A percentile compares a stretch with the other conserved stretches of the same genome.
Evolutionary conservation across 2,329 filamentous ascomycete genomes (phyloP).

Genomic region (Colletotrichum theobromicola): DNA sequence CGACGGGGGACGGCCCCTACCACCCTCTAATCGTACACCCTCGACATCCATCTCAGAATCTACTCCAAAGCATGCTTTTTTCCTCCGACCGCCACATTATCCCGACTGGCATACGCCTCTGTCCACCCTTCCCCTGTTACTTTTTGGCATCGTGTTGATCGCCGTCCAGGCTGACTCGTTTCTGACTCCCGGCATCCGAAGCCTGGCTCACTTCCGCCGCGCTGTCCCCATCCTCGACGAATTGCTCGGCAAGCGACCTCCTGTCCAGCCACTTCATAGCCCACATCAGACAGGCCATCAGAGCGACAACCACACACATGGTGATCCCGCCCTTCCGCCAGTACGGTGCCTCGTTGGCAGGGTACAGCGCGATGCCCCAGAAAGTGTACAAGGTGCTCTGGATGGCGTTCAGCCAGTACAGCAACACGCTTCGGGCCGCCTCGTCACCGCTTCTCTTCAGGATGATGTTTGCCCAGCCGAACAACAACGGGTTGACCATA

Average conservation of each 20-base stretch:
- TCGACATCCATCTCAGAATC: background rate
- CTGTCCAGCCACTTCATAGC: slow-evolving; percentile 3
- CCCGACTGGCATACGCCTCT: background rate
- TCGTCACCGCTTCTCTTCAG: slow-evolving; percentile 34
- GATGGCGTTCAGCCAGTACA: slow-evolving; percentile 45
- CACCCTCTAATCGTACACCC: background rate
- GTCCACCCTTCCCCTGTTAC: background rate
- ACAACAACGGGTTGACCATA: slow-evolving; percentile 43
- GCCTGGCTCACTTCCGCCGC: background rate
- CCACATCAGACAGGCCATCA: background rate
- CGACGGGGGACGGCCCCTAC: background rate
- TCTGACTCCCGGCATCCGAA: background rate
- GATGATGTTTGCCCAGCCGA: slow-evolving; percentile 28
- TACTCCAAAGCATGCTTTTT: background rate
- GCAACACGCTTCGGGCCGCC: slow-evolving; percentile 40
- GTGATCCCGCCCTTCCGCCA: slow-evolving; percentile 36
- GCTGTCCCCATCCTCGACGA: background rate
- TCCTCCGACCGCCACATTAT: background rate
- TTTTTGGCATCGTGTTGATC: background rate
- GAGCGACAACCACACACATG: slow-evolving; percentile 15
- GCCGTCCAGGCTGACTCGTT: background rate
- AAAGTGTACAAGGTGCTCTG: slow-evolving; percentile 46
- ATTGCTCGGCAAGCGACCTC: background rate
- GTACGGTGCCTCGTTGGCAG: slow-evolving; percentile 46
- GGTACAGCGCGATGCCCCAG: slow-evolving; percentile 48